A percentile compares a stretch with the other conserved stretches of the same genome.
phyloP scores from a whole-genome alignment of 73 alveolate species.

The Symbiodinium natans region DNA sequence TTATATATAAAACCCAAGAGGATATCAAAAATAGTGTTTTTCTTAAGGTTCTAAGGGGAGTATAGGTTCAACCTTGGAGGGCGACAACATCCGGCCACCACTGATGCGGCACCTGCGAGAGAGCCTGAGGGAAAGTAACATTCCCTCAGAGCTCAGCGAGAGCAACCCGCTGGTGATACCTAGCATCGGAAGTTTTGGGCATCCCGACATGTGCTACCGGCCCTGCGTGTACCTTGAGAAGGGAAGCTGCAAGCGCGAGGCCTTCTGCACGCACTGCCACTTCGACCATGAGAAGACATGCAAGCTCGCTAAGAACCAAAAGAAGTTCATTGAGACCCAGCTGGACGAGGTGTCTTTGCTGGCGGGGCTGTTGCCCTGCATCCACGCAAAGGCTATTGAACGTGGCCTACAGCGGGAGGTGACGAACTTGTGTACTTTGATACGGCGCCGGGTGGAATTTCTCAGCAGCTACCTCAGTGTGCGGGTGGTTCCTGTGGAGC shows the following conservation, averaged over 20 bases:
- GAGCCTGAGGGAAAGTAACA: not conserved
- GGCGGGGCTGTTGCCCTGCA: not conserved
- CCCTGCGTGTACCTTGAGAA: constrained; percentile 10
- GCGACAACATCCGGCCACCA: not conserved
- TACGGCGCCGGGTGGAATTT: not conserved
- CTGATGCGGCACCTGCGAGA: not conserved
- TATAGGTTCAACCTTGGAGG: not conserved
- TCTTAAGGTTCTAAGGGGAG: too few relatives aligned
- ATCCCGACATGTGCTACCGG: constrained; percentile 12
- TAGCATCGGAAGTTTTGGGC: not conserved
- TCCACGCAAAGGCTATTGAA: not conserved
- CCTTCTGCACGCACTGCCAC: not conserved
- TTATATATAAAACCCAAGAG: too few relatives aligned
- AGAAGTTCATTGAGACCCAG: not conserved
- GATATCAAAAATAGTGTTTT: too few relatives aligned
- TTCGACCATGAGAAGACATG: not conserved
- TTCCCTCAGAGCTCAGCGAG: not conserved
- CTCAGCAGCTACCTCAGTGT: not conserved
- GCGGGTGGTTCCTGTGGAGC: not conserved
- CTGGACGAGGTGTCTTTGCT: not conserved
- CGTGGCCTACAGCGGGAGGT: not conserved
- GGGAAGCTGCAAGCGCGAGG: not conserved
- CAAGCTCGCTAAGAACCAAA: not conserved
- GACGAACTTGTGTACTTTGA: not conserved
- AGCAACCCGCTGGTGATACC: not conserved